Evolutionary conservation across 1,284 basidiomycete species (phyloP), one percentile per base, ranked within the genome.

Genomic region (Earliella scabrosa): DNA sequence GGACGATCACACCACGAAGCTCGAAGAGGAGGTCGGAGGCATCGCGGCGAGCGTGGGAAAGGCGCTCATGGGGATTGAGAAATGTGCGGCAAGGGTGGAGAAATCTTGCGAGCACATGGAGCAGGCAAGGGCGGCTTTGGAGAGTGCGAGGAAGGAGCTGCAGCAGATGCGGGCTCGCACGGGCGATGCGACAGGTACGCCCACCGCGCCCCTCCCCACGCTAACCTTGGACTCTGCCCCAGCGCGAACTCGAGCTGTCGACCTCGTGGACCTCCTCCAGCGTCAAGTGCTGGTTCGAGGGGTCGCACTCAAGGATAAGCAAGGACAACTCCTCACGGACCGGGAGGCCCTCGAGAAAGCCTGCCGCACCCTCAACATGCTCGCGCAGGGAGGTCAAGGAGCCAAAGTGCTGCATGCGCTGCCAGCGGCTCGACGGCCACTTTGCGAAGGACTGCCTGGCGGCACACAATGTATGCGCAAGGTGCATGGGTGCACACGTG

Each of bases 351-450:
- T 38, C 14, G 35, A 38, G 10, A 1, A n/a, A n/a, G 35, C 35
- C 35, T 2, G 35, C 2, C 4, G 14, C 7, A 23, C 23, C 18
- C 23, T 29, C 4, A 24, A 20, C 3, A 39, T 26, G 20, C 18
- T 31, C 14, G 35, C 44, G 40, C 41, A 52, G 40, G 18, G 52
- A 48, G 13, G n/a, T 46, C 2, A 27, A 45, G 1, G 56, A 58
- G 34, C 56, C 46, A n/a, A 47, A 52, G 64, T 39, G 62, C 16
- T 74, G 72, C 57, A 34, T 64, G 16, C 69, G 67, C 32, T 75
- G 73, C 57, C 69, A 73, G 23, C 49, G 52, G 21, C 68, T 54
- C 48, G 57, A 61, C 11, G 38, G 21, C 2, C 72, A 75, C 50
- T 53, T 66, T 3, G 69, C 67, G 1, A 39, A 41, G 9, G 60